phyloP scores from a whole-genome alignment of 2,329 filamentous ascomycete species.

The Apiospora malaysiana region DNA sequence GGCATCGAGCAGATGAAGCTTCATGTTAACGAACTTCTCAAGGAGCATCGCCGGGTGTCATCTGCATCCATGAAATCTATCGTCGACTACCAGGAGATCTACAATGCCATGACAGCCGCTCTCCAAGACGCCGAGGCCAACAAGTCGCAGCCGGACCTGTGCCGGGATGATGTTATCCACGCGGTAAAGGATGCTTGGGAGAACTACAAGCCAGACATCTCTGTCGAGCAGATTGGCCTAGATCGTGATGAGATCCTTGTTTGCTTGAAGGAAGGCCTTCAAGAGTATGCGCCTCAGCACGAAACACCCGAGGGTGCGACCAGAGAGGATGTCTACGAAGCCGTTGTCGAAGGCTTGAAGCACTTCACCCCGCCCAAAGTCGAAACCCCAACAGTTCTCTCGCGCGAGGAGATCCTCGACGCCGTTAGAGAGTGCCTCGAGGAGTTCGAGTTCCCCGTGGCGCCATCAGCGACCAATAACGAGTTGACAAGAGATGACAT shows the following conservation, averaged over 20 bases:
- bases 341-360: conserved; percentile 84
- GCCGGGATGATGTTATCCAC: conserved; percentile 82
- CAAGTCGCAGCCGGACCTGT: conserved; percentile 58
- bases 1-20: conserved; percentile 82
- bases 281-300: conserved; percentile 69
- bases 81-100: conserved; percentile 83
- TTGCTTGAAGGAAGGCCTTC: conserved; percentile 84
- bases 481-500: conserved; percentile 68
- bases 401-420: conserved; percentile 82
- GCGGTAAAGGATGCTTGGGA: conserved; percentile 93
- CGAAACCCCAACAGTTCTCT: conserved; percentile 71
- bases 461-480: conserved; percentile 56
- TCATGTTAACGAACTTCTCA: conserved; percentile 81
- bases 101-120: conserved; percentile 81
- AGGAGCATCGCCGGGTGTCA: conserved; percentile 75
- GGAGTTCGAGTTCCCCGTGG: conserved; percentile 77
- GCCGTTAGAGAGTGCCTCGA: conserved; percentile 87
- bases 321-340: conserved; percentile 83
- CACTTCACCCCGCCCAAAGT: conserved; percentile 77
- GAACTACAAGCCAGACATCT: conserved; percentile 90
- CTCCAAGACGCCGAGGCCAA: conserved; percentile 64
- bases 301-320: conserved; percentile 66
- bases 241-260: conserved; percentile 89
- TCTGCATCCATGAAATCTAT: conserved; percentile 65
- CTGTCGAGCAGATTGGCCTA: conserved; percentile 86